Base-by-base conservation (phyloP, 148 eudicot species). In the Fagopyrum esculentum region DNA sequence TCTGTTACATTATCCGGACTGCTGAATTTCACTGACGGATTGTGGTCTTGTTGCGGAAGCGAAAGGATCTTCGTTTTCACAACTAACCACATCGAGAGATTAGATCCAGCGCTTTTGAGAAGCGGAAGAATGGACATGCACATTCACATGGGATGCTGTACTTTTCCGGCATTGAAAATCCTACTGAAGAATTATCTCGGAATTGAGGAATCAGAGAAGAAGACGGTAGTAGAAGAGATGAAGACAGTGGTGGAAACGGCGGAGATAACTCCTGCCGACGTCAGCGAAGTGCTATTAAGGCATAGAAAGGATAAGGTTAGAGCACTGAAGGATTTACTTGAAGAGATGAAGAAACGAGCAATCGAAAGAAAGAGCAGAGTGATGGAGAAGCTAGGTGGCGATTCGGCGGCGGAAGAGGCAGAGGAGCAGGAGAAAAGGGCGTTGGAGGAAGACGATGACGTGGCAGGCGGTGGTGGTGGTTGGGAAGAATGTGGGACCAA, bases 91-190 rank as follows among this genome's bases (percentile, higher is more conserved):
- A 83, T 91, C 8, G 97, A 92, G 80, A 87, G 86, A 59, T 84
- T 94, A 6, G 98, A 94, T 75, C 96, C 98, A 49, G 98, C 98
- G 52, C 80, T 94, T 85, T 16, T 94, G 45, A 82, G 98, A 63
- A 82, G 97, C 47, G 98, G 98, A 52, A 83, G 98, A 16, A 94
- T 94, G 98, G 98, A 94, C 73, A 92, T 91, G 97, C 98, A 94
- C 45, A 86, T 94, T 13, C 83, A 76, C 75, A 87, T 94, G 96
- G 89, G 91, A 19, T 84, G 90, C 26, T 94, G 96, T 63, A 77
- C 88, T 0, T 81, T 81, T 2, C 77, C 81, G 43, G 81, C 96
- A 1, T 22, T 94, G 80, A 84, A 78, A 84, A 91, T 94, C 5
- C 69, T 94, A 66, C 2, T 94, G 46, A 89, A 80, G 83, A 94